phyloP scores from a whole-genome alignment of 768 basidiomycete species.

The Amanita molliuscula region DNA sequence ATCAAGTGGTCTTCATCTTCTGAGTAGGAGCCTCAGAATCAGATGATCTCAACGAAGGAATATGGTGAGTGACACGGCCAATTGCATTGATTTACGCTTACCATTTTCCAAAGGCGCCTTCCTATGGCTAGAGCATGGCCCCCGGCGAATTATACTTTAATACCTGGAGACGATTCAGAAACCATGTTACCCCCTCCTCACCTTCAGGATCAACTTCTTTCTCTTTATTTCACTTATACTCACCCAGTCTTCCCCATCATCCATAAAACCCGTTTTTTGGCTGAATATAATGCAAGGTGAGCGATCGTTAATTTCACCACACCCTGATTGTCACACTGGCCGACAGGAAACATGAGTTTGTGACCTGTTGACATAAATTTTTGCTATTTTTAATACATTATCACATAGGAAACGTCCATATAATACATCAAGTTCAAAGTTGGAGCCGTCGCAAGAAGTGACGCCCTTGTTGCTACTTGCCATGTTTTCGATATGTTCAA shows the following conservation, averaged over 20 bases:
- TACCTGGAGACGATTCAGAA: slow-evolving; percentile 33
- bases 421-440: slow-evolving; percentile 4
- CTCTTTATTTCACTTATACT: slow-evolving; percentile 73
- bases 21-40: slow-evolving; percentile 57
- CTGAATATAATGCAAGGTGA: slow-evolving; percentile 49
- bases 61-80: slow-evolving; percentile 36
- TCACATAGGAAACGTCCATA: slow-evolving; percentile 1
- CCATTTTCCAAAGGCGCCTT: slow-evolving; percentile 36
- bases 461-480: slow-evolving; percentile 65
- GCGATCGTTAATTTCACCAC: not conserved
- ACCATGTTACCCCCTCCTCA: slow-evolving; percentile 49
- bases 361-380: not conserved
- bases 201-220: slow-evolving; percentile 58
- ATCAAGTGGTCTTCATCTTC: slow-evolving; percentile 64
- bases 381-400: not conserved
- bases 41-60: slow-evolving; percentile 57
- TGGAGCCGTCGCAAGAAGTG: slow-evolving; percentile 50
- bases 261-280: slow-evolving; percentile 60
- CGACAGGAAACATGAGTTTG: slow-evolving; percentile 3
- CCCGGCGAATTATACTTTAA: slow-evolving; percentile 33
- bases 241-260: slow-evolving; percentile 79
- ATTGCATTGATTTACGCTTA: not conserved
- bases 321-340: not conserved
- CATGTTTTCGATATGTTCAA: slow-evolving; percentile 75
- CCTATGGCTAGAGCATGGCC: slow-evolving; percentile 76